Conservation (phyloP, 768 basidiomycete genomes). For the Hygrocybe coccinea region DNA sequence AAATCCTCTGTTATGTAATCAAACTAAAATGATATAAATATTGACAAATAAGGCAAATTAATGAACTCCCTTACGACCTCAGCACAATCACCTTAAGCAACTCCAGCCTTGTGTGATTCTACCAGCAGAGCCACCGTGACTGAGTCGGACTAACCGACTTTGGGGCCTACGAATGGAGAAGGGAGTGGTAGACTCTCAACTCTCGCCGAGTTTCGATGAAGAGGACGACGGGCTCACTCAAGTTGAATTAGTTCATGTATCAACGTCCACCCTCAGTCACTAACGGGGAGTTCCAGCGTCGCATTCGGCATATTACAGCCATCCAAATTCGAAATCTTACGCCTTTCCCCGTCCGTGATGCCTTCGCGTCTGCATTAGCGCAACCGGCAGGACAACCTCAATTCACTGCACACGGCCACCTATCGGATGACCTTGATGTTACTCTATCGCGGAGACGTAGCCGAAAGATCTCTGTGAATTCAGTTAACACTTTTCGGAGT, state of each 20-base stretch:
- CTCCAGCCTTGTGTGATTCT: too few relatives aligned
- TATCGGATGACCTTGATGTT: conserved; percentile 69
- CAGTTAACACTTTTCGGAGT: conserved; percentile 46
- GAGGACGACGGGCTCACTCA: not conserved
- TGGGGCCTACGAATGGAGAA: too few relatives aligned
- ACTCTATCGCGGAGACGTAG: conserved; percentile 53
- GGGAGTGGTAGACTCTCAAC: too few relatives aligned
- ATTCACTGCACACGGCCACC: conserved; percentile 49
- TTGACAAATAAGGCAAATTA: too few relatives aligned
- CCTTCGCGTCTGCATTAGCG: conserved; percentile 66
- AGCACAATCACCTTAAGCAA: too few relatives aligned
- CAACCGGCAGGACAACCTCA: conserved; percentile 62
- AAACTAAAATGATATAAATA: too few relatives aligned
- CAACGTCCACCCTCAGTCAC: too few relatives aligned
- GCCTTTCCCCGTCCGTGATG: conserved; percentile 78
- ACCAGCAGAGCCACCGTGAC: too few relatives aligned
- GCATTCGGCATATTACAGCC: conserved; percentile 66
- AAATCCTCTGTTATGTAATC: too few relatives aligned
- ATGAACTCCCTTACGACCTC: too few relatives aligned
- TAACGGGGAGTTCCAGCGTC: conserved; percentile 39
- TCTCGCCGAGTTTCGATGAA: not conserved
- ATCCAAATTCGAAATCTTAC: conserved; percentile 78
- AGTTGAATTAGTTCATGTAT: not conserved
- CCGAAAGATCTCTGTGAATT: conserved; percentile 58
- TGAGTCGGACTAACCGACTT: too few relatives aligned